phyloP scores from a whole-genome alignment of 1,139 yeast species.

The Zygotorulaspora mrakii region DNA sequence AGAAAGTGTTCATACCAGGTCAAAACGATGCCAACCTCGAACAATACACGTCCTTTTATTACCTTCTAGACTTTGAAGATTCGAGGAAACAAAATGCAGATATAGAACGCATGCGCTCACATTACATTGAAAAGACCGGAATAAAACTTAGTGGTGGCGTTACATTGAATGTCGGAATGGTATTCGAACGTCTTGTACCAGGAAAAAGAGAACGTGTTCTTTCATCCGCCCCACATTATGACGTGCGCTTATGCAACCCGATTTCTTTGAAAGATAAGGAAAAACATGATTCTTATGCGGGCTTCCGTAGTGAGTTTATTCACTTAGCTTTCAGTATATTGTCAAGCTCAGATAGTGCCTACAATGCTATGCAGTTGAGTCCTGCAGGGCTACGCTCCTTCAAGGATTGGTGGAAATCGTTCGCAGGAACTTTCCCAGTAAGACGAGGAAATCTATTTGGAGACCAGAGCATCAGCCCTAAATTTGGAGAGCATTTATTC shows the following conservation, averaged over 20 bases:
- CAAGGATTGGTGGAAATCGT: slow-evolving; percentile 77
- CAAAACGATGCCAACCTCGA: slow-evolving; percentile 42
- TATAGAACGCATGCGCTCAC: slow-evolving; percentile 23
- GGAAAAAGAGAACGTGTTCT: slow-evolving; percentile 44
- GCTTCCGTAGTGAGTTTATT: slow-evolving; percentile 70
- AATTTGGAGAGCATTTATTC: slow-evolving; percentile 73
- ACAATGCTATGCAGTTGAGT: slow-evolving; percentile 71
- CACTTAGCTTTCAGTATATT: slow-evolving; percentile 72
- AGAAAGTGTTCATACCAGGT: slow-evolving; percentile 45
- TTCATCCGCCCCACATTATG: slow-evolving; percentile 66
- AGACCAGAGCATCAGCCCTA: slow-evolving; percentile 43
- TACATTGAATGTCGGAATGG: slow-evolving; percentile 53
- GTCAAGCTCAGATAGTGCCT: slow-evolving; percentile 46
- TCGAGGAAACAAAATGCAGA: slow-evolving; percentile 23
- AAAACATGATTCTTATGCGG: slow-evolving; percentile 67
- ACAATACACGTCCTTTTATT: slow-evolving; percentile 51
- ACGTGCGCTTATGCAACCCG: slow-evolving; percentile 62
- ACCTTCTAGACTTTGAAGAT: slow-evolving; percentile 39
- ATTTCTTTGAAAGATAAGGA: slow-evolving; percentile 45
- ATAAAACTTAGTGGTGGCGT: slow-evolving; percentile 61
- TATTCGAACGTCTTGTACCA: slow-evolving; percentile 47
- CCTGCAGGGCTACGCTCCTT: slow-evolving; percentile 69
- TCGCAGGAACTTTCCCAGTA: slow-evolving; percentile 73
- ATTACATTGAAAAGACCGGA: slow-evolving; percentile 49
- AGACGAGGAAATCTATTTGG: slow-evolving; percentile 68